Evolutionary conservation across 2,329 filamentous ascomycete genomes (phyloP).

Genomic region (Phaeophleospora eucalypticola): DNA sequence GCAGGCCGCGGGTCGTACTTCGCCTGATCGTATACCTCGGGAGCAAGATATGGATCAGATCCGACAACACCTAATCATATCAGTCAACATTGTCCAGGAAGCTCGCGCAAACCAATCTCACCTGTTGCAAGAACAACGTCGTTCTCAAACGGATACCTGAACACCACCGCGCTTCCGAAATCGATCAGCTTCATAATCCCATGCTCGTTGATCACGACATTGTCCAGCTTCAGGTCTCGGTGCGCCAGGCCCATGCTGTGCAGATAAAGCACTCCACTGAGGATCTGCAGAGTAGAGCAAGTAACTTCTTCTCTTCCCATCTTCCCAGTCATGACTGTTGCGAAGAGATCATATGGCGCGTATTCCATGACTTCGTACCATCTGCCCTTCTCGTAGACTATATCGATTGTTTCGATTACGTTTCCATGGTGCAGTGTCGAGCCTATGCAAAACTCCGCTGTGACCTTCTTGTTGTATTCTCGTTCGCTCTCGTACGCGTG

Average conservation of each 20-base stretch:
- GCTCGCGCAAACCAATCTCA: constrained; percentile 43
- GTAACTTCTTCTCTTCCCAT: constrained; percentile 89
- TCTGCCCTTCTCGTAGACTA: constrained; percentile 85
- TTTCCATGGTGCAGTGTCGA: constrained; percentile 97
- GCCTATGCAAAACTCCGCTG: constrained; percentile 95
- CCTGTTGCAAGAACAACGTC: constrained; percentile 77
- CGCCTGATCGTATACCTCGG: constrained; percentile 89
- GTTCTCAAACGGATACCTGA: constrained; percentile 94
- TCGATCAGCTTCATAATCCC: constrained; percentile 99
- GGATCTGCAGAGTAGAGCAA: constrained; percentile 88
- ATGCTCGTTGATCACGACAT: constrained; percentile 91
- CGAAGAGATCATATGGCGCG: constrained; percentile 91
- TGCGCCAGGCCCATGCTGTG: constrained; percentile 94
- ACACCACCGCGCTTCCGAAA: constrained; percentile 95
- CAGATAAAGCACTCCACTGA: constrained; percentile 89
- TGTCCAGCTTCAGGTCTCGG: constrained; percentile 92
- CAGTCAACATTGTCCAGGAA: constrained; percentile 3
- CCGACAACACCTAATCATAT: constrained; percentile 62
- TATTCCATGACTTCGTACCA: constrained; percentile 99
- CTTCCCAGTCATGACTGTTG: constrained; percentile 97
- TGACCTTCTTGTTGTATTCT: constrained; percentile 97
- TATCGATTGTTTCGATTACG: constrained; percentile 96
- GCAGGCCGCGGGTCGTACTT: constrained; percentile 92
- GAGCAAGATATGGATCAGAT: constrained; percentile 93
- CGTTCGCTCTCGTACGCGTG: constrained; percentile 92